phyloP scores from a whole-genome alignment of 1,139 yeast genomes.

The Diutina siamensis region DNA sequence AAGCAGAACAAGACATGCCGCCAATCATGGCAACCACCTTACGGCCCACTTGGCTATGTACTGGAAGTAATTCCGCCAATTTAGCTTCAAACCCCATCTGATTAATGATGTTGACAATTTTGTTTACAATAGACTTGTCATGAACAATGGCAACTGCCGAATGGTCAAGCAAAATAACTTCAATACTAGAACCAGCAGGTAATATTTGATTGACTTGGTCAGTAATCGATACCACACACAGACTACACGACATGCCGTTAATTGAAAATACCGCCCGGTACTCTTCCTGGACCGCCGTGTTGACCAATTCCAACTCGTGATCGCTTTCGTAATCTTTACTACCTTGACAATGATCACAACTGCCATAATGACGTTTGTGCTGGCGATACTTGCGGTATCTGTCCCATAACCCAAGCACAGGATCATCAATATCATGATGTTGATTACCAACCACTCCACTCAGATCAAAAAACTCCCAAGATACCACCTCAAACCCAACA shows the following conservation, averaged over 20 bases:
- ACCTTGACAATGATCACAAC: background rate
- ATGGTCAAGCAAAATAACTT: constrained; percentile 32
- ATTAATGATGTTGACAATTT: constrained; percentile 32
- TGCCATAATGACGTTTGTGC: constrained; percentile 1
- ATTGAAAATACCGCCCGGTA: constrained; percentile 42
- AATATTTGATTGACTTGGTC: constrained; percentile 28
- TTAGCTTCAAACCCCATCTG: constrained; percentile 50
- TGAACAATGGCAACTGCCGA: constrained; percentile 36
- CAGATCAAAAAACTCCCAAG: background rate
- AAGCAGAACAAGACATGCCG: constrained; percentile 61
- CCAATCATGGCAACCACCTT: constrained; percentile 41
- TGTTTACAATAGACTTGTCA: constrained; percentile 41
- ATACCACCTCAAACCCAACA: background rate
- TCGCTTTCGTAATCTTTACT: constrained; percentile 6
- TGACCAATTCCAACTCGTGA: constrained; percentile 18
- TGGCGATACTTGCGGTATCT: constrained; percentile 7
- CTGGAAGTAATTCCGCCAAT: constrained; percentile 49
- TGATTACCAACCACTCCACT: background rate
- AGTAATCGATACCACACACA: constrained; percentile 41
- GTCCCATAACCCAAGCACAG: background rate
- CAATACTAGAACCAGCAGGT: constrained; percentile 7
- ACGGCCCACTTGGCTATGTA: constrained; percentile 16
- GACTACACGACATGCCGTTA: constrained; percentile 57
- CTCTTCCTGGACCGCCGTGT: constrained; percentile 12
- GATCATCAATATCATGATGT: background rate